A percentile compares a stretch with the other conserved stretches of the same genome.
Conservation (phyloP, 495 filamentous ascomycete genomes). For the Trichoderma reesei region DNA sequence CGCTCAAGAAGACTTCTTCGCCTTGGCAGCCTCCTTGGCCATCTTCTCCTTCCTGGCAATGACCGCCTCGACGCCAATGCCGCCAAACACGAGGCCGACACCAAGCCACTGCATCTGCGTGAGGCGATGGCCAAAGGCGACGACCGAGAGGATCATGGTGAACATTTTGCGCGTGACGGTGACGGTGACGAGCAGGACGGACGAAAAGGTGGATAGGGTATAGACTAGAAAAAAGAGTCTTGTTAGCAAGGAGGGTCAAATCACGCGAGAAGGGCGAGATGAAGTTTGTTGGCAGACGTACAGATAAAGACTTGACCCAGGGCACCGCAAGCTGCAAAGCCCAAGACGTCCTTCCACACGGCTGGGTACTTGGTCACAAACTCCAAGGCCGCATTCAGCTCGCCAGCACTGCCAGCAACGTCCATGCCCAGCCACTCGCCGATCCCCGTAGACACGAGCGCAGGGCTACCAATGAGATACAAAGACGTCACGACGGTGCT, state of each 20-base stretch:
- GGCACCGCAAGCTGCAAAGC: conserved; percentile 86
- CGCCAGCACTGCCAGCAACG: conserved; percentile 48
- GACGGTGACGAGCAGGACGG: conserved; percentile 85
- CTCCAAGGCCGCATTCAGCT: conserved; percentile 65
- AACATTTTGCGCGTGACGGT: conserved; percentile 98
- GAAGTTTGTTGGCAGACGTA: conserved; percentile 26
- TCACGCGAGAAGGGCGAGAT: not conserved
- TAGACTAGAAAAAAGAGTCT: conserved; percentile 47
- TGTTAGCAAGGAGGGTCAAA: not conserved
- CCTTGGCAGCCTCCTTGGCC: conserved; percentile 64
- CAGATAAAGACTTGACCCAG: conserved; percentile 95
- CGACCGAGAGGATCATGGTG: conserved; percentile 91
- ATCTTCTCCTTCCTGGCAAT: conserved; percentile 77
- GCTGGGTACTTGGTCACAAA: conserved; percentile 71
- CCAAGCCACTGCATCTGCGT: conserved; percentile 80
- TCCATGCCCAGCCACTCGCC: conserved; percentile 60
- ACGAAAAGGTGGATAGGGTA: conserved; percentile 84
- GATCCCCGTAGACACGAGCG: conserved; percentile 54
- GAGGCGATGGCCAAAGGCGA: conserved; percentile 86
- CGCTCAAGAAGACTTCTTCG: conserved; percentile 17
- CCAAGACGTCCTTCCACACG: conserved; percentile 75
- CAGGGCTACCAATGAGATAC: conserved; percentile 72
- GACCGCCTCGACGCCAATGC: conserved; percentile 80
- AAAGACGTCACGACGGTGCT: conserved; percentile 59
- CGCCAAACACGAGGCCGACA: conserved; percentile 86